phyloP scores from a whole-genome alignment of 306 rosid species.

The Biancaea sappan region DNA sequence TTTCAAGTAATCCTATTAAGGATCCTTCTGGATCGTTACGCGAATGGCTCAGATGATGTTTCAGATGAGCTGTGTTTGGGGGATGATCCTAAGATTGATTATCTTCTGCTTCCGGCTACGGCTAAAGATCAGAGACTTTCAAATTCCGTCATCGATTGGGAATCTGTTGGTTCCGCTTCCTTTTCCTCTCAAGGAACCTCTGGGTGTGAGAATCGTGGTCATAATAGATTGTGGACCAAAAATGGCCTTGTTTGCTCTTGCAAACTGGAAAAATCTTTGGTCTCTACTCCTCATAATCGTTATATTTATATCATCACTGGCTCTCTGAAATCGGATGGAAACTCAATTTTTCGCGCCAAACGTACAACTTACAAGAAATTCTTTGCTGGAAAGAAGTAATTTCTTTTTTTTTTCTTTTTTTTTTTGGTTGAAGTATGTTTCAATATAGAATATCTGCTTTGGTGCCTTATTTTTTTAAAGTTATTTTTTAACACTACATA shows the following conservation, averaged over 20 bases:
- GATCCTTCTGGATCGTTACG: constrained; percentile 38
- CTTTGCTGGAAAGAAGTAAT: constrained; percentile 43
- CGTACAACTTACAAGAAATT: constrained; percentile 51
- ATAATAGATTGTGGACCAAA: constrained; percentile 34
- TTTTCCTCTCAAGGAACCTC: constrained; percentile 29
- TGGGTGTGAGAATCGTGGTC: constrained; percentile 27
- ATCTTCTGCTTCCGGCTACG: constrained; percentile 70
- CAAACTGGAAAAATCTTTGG: constrained; percentile 58
- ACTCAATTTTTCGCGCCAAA: constrained; percentile 39
- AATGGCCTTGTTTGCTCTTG: constrained; percentile 57
- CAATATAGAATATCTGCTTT: not conserved
- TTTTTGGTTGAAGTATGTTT: not conserved
- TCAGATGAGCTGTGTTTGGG: constrained; percentile 34
- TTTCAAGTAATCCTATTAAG: constrained; percentile 56
- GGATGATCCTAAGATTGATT: constrained; percentile 51
- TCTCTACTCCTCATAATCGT: constrained; percentile 61
- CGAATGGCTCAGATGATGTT: constrained; percentile 24
- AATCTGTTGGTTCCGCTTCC: constrained; percentile 34
- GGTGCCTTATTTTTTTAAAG: not conserved
- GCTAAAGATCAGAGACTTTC: constrained; percentile 16
- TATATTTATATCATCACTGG: constrained; percentile 46
- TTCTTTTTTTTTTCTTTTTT: too few relatives aligned
- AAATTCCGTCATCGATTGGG: constrained; percentile 50
- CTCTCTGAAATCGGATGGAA: constrained; percentile 47
- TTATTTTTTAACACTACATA: not conserved